These are phyloP conservation scores for Fraxinus baroniana DNA, from an alignment of 305 asterid species.

Conservation along the genomic window DNA sequence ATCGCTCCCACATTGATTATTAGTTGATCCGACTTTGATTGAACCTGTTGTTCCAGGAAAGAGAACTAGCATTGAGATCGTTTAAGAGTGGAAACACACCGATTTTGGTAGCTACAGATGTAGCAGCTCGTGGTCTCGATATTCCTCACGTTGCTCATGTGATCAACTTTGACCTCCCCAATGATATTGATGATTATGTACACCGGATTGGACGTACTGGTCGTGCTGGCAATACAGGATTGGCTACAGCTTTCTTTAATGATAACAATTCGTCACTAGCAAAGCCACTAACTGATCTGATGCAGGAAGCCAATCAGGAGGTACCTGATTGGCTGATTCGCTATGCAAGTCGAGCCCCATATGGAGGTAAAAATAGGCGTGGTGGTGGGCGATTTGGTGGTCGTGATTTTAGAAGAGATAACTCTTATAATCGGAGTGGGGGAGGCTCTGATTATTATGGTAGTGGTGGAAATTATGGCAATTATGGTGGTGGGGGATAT, in stretches of 20 bases:
- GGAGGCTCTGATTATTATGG: constrained; percentile 44
- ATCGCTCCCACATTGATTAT: neutral
- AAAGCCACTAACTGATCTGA: constrained; percentile 47
- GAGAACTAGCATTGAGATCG: constrained; percentile 58
- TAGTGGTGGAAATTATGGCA: constrained; percentile 38
- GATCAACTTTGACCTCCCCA: constrained; percentile 65
- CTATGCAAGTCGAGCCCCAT: constrained; percentile 51
- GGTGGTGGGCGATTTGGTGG: constrained; percentile 72
- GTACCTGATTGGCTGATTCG: constrained; percentile 66
- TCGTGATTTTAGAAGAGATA: constrained; percentile 63
- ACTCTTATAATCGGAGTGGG: constrained; percentile 38
- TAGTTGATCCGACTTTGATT: neutral
- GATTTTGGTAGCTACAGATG: constrained; percentile 59
- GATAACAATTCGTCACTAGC: constrained; percentile 51
- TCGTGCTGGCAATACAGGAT: constrained; percentile 67
- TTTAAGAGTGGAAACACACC: constrained; percentile 64
- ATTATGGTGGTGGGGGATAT: constrained; percentile 44
- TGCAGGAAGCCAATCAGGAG: constrained; percentile 63
- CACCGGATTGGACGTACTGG: constrained; percentile 72
- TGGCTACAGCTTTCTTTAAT: constrained; percentile 65
- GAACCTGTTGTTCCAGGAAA: constrained; percentile 40
- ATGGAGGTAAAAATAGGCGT: constrained; percentile 51
- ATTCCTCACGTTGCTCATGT: constrained; percentile 67
- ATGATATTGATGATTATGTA: constrained; percentile 66
- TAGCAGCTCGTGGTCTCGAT: constrained; percentile 74